Percentiles rank a stretch among this genome's conserved stretches.
Conservation (phyloP, 129 eudicot species). For the Solidago caesia region DNA sequence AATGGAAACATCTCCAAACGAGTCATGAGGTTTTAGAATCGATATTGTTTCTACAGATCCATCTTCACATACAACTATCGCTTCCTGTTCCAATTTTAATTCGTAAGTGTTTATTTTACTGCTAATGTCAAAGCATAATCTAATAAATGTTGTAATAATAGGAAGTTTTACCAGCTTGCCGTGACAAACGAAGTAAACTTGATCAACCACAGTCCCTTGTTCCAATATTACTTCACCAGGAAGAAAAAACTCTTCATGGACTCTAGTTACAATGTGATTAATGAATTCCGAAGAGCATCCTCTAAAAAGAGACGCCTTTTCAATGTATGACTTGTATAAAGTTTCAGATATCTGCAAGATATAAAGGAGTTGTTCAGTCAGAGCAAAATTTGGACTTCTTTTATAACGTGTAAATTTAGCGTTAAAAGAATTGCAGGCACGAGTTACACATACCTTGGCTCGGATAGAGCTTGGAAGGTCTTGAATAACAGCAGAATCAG, state of each 20-base stretch:
- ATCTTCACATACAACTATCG: conserved; percentile 57
- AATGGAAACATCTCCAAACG: conserved; percentile 82
- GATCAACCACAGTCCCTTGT: conserved; percentile 73
- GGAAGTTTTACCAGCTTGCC: conserved; percentile 53
- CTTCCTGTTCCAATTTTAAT: conserved; percentile 55
- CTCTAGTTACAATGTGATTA: conserved; percentile 63
- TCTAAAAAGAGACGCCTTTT: conserved; percentile 56
- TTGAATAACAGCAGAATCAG: conserved; percentile 54
- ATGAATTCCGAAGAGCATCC: conserved; percentile 74
- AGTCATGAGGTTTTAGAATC: conserved; percentile 47
- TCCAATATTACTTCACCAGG: conserved; percentile 80
- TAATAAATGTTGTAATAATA: neutral
- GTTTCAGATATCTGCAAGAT: conserved; percentile 56
- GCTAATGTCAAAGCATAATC: neutral
- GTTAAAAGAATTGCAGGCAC: neutral
- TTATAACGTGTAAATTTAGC: neutral
- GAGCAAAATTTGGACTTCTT: neutral
- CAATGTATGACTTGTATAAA: conserved; percentile 46
- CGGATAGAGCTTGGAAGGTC: conserved; percentile 91
- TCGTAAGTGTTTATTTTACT: neutral
- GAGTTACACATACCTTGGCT: conserved; percentile 50
- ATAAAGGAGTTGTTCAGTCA: too few species aligned
- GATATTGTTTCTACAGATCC: conserved; percentile 60
- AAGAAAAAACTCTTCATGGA: conserved; percentile 76
- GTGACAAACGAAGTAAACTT: conserved; percentile 65